Evolutionary conservation across 2,329 filamentous ascomycete species (phyloP).

Genomic region (Didymosphaeria variabile): DNA sequence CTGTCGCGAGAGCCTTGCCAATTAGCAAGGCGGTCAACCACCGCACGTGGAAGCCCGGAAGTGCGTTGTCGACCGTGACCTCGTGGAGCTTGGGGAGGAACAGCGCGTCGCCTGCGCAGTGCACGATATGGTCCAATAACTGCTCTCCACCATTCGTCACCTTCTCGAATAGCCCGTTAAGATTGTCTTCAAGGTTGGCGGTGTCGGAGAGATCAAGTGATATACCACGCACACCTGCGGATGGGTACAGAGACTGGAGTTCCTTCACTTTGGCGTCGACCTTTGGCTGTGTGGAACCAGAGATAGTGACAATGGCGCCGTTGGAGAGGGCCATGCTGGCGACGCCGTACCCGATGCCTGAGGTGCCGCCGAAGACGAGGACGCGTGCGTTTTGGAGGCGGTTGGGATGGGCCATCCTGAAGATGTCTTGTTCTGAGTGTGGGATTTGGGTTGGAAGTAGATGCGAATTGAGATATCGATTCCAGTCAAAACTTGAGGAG

Average conservation of each 20-base stretch:
- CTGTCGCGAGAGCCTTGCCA: slow-evolving; percentile 50
- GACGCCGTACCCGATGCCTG: slow-evolving; percentile 70
- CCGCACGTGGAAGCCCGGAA: slow-evolving; percentile 42
- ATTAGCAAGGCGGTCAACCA: slow-evolving; percentile 48
- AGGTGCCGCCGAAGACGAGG: slow-evolving; percentile 71
- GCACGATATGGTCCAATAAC: slow-evolving; percentile 46
- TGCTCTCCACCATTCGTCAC: slow-evolving; percentile 35
- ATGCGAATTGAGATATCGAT: not conserved
- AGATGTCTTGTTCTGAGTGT: not conserved
- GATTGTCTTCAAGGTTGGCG: slow-evolving; percentile 36
- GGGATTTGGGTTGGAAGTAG: not conserved
- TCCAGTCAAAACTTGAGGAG: not conserved
- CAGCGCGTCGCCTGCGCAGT: slow-evolving; percentile 39
- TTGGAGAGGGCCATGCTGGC: slow-evolving; percentile 66
- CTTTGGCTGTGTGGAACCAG: slow-evolving; percentile 64
- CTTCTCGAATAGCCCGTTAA: slow-evolving; percentile 39
- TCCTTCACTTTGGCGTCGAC: slow-evolving; percentile 59
- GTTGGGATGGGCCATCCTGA: slow-evolving; percentile 50
- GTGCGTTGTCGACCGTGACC: slow-evolving; percentile 31
- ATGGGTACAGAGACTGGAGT: slow-evolving; percentile 55
- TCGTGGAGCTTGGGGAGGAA: slow-evolving; percentile 35
- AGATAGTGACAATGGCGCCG: slow-evolving; percentile 66
- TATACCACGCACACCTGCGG: slow-evolving; percentile 32
- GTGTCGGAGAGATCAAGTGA: slow-evolving; percentile 40
- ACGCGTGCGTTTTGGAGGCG: slow-evolving; percentile 60